phyloP scores from a whole-genome alignment of 1,139 yeast genomes.

The Pichia sp. region DNA sequence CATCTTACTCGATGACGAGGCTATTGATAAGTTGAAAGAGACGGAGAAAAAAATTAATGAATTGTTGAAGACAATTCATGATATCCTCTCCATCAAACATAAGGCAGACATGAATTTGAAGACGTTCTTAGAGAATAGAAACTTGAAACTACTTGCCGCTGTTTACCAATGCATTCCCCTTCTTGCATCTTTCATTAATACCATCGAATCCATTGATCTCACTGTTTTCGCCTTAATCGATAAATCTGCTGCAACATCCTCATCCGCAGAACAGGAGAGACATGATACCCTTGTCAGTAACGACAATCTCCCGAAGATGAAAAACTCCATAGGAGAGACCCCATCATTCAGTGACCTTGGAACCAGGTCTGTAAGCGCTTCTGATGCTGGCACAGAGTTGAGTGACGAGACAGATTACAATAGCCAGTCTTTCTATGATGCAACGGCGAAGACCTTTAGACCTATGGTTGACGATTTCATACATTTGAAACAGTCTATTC shows the following conservation, averaged over 20 bases:
- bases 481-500: conserved; percentile 66
- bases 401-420: conserved; percentile 12
- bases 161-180: conserved; percentile 47
- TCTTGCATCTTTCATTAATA: conserved; percentile 44
- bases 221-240: conserved; percentile 39
- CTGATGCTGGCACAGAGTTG: conserved; percentile 7
- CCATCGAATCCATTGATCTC: conserved; percentile 56
- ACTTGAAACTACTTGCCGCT: conserved; percentile 44
- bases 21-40: conserved; percentile 33
- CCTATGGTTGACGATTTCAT: conserved; percentile 68
- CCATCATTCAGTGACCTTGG: background rate
- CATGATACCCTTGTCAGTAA: conserved; percentile 14
- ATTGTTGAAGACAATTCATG: conserved; percentile 36
- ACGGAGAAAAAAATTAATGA: conserved; percentile 34
- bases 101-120: conserved; percentile 27
- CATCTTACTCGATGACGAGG: conserved; percentile 43
- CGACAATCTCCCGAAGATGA: background rate
- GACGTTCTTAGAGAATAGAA: conserved; percentile 37
- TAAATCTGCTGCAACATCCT: conserved; percentile 16
- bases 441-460: conserved; percentile 32
- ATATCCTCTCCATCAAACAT: conserved; percentile 32
- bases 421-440: conserved; percentile 26
- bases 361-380: background rate
- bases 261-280: conserved; percentile 8
- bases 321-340: background rate